Conservation (phyloP, 2,329 filamentous ascomycete genomes). For the Penicillium verrucosum region DNA sequence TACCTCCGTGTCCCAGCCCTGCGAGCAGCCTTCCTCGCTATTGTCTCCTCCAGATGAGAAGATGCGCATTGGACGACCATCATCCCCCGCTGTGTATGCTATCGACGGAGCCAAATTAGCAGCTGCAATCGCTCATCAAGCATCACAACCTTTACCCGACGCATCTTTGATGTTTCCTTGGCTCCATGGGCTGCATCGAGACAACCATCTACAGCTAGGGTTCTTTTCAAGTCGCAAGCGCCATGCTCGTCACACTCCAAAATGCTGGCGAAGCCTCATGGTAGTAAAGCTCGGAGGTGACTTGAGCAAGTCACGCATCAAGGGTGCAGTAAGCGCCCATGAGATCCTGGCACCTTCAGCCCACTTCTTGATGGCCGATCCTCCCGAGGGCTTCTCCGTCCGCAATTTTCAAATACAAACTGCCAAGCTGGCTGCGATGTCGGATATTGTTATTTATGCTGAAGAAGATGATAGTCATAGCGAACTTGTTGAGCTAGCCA, state of each 20-base stretch:
- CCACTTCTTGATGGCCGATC: conserved; percentile 79
- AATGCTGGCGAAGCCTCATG: conserved; percentile 75
- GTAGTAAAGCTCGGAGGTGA: conserved; percentile 87
- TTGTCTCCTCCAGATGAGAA: conserved; percentile 71
- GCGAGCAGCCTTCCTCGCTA: conserved; percentile 61
- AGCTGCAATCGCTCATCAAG: conserved; percentile 69
- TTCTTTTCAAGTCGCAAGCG: conserved; percentile 82
- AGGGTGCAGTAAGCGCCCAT: conserved; percentile 77
- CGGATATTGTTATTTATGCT: conserved; percentile 90
- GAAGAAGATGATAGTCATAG: conserved; percentile 62
- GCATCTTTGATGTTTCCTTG: conserved; percentile 89
- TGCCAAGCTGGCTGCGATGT: conserved; percentile 80
- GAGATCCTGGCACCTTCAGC: conserved; percentile 66
- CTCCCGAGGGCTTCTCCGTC: conserved; percentile 86
- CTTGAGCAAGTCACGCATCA: conserved; percentile 69
- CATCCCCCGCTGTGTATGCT: conserved; percentile 59
- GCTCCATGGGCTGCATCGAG: conserved; percentile 87
- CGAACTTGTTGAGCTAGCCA: conserved; percentile 63
- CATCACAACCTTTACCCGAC: conserved; percentile 78
- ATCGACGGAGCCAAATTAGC: conserved; percentile 68
- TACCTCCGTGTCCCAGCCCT: conserved; percentile 45
- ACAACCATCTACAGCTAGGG: conserved; percentile 81
- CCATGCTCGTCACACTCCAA: conserved; percentile 66
- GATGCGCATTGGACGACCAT: conserved; percentile 54
- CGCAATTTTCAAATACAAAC: conserved; percentile 97